phyloP scores from a whole-genome alignment of 2,329 filamentous ascomycete species.

The Meredithiella fracta region DNA sequence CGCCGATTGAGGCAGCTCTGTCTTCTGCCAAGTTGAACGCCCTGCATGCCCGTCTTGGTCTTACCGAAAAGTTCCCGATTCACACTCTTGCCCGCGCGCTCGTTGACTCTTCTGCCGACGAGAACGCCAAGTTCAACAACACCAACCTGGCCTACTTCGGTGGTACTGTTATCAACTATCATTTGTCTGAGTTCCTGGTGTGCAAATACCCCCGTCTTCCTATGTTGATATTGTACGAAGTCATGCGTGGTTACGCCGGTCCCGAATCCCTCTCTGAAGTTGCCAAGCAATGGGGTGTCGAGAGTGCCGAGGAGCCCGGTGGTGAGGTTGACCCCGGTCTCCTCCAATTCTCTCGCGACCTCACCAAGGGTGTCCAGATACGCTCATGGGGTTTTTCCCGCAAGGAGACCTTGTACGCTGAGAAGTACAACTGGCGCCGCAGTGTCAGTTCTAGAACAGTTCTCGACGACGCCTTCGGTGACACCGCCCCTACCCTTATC shows the following conservation, averaged over 20 bases:
- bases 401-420: slow-evolving; percentile 30
- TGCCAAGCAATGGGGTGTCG: slow-evolving; percentile 78
- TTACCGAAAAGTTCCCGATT: slow-evolving; percentile 67
- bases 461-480: slow-evolving; percentile 73
- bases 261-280: slow-evolving; percentile 56
- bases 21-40: slow-evolving; percentile 80
- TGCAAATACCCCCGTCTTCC: slow-evolving; percentile 84
- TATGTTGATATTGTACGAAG: slow-evolving; percentile 70
- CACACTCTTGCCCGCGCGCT: slow-evolving; percentile 75
- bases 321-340: slow-evolving; percentile 83
- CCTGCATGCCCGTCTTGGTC: slow-evolving; percentile 72
- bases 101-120: slow-evolving; percentile 71
- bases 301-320: slow-evolving; percentile 70
- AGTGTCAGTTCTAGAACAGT: slow-evolving; percentile 63
- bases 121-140: slow-evolving; percentile 74
- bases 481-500: slow-evolving; percentile 26
- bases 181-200: slow-evolving; percentile 74
- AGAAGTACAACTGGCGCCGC: slow-evolving; percentile 41
- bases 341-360: slow-evolving; percentile 54
- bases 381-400: slow-evolving; percentile 34
- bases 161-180: slow-evolving; percentile 69
- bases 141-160: slow-evolving; percentile 66
- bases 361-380: slow-evolving; percentile 28
- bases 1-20: slow-evolving; percentile 47
- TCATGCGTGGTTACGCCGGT: slow-evolving; percentile 71